Conservation (phyloP, 257 asterid species). For the Henckelia pumila region DNA sequence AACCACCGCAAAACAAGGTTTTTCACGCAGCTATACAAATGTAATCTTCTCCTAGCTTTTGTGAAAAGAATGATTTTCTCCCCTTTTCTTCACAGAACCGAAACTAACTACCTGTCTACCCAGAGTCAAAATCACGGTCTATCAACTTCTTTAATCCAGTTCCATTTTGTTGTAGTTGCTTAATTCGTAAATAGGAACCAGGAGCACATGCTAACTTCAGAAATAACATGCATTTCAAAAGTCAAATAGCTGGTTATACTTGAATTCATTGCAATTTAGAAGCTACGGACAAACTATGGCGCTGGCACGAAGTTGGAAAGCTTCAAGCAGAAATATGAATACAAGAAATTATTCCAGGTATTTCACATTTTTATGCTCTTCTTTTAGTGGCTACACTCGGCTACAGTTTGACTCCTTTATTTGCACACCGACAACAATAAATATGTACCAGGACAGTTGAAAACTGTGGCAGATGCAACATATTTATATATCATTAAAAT, state of each 20-base stretch:
- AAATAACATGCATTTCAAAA: neutral
- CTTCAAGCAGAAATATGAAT: neutral
- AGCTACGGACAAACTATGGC: constrained; percentile 2
- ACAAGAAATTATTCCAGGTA: neutral
- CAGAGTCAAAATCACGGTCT: neutral
- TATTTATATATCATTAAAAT: neutral
- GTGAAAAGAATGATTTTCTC: neutral
- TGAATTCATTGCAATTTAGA: neutral
- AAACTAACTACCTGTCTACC: neutral
- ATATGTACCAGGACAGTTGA: neutral
- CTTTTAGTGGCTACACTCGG: neutral
- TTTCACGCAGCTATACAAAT: neutral
- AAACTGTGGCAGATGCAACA: neutral
- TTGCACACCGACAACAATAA: neutral
- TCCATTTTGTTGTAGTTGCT: neutral
- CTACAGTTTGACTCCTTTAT: neutral
- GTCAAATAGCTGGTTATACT: neutral
- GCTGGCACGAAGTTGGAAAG: neutral
- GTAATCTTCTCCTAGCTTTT: neutral
- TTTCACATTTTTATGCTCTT: neutral
- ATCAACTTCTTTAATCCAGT: constrained; percentile 1
- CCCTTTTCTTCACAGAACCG: neutral
- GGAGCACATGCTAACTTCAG: neutral
- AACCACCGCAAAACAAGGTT: neutral
- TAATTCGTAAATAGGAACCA: constrained; percentile 5